These are phyloP conservation scores for Trichoderma sp. DNA, from an alignment of 2,329 filamentous ascomycete species.

Conservation along the genomic window DNA sequence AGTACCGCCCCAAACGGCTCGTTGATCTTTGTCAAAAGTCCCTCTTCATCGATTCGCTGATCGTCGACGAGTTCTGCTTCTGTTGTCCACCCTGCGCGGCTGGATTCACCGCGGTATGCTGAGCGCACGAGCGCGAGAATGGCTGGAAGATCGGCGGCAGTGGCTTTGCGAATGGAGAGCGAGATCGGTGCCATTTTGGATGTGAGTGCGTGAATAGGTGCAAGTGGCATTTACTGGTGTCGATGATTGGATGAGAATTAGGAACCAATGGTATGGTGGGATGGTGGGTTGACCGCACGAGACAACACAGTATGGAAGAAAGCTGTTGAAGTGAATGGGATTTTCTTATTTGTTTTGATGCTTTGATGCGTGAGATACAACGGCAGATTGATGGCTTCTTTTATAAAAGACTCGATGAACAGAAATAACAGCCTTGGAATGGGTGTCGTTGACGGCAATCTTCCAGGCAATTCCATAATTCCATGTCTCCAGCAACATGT, in stretches of 20 bases:
- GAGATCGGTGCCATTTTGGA: conserved; percentile 20
- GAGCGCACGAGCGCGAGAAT: conserved; percentile 41
- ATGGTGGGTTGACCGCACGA: background rate
- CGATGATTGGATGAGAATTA: background rate
- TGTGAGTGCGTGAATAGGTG: background rate
- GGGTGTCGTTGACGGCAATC: background rate
- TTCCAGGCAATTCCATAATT: background rate
- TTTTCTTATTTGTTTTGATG: background rate
- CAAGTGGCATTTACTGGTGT: background rate
- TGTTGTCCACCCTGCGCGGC: conserved; percentile 45
- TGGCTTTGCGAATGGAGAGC: conserved; percentile 37
- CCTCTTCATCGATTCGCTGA: conserved; percentile 40
- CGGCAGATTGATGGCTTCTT: background rate
- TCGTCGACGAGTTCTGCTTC: conserved; percentile 44
- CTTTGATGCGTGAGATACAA: background rate
- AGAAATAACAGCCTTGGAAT: background rate
- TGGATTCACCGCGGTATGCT: conserved; percentile 43
- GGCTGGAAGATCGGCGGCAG: conserved; percentile 30
- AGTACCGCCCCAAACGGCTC: conserved; percentile 37
- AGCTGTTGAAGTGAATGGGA: background rate
- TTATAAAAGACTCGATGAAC: background rate
- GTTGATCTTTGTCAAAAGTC: conserved; percentile 40
- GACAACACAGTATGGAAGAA: background rate
- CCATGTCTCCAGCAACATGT: background rate
- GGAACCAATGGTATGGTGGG: background rate